These are phyloP conservation scores for Pleurozium schreberi DNA, from an alignment of 225 moss, liverwort and hornwort genomes.

Conservation along the genomic window DNA sequence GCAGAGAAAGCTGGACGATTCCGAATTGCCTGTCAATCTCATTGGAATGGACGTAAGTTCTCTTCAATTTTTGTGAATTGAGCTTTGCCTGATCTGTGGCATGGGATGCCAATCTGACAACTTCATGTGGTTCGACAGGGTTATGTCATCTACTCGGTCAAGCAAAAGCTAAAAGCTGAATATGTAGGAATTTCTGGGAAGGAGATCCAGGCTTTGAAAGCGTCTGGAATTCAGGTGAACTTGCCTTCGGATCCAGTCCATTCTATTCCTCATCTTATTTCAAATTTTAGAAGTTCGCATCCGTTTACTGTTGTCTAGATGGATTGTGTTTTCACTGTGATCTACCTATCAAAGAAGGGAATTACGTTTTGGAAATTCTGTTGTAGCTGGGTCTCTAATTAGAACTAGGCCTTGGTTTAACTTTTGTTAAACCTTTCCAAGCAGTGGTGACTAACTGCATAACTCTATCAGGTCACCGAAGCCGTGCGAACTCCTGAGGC, in stretches of 20 bases:
- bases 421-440: not conserved
- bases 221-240: constrained; percentile 56
- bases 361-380: not conserved
- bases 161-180: constrained; percentile 85
- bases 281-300: not conserved
- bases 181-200: constrained; percentile 42
- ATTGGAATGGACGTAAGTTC: constrained; percentile 87
- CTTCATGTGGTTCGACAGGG: constrained; percentile 39
- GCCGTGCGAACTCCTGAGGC: constrained; percentile 54
- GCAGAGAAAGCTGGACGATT: constrained; percentile 74
- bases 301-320: not conserved
- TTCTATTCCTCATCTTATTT: not conserved
- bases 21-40: constrained; percentile 54
- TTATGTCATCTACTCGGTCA: constrained; percentile 76
- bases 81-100: not conserved
- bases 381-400: not conserved
- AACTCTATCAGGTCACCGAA: constrained; percentile 47
- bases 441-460: not conserved
- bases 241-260: not conserved
- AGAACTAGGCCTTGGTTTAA: not conserved
- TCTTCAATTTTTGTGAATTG: not conserved
- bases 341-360: not conserved
- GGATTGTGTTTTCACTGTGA: not conserved
- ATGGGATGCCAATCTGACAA: not conserved
- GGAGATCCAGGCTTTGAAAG: constrained; percentile 54